These are phyloP conservation scores for Neurospora sp. DNA, from an alignment of 495 filamentous ascomycete species.

Conservation along the genomic window DNA sequence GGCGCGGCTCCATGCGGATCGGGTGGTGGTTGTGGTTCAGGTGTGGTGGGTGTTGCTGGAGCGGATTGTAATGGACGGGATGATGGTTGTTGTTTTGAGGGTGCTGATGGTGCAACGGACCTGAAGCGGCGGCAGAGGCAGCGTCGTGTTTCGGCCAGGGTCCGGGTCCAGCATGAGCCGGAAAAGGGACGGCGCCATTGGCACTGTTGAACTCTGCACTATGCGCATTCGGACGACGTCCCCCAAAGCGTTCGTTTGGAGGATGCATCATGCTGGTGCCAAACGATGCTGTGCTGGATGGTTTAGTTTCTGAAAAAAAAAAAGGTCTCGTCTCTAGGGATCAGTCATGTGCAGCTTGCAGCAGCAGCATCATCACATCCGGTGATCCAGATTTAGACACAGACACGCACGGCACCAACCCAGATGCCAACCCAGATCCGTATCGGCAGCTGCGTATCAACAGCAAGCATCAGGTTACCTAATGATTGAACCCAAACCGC, in stretches of 20 bases:
- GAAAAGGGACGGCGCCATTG: constrained; percentile 1
- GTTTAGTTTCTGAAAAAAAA: not conserved
- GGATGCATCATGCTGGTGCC: not conserved
- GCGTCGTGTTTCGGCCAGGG: constrained; percentile 23
- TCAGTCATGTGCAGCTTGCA: not conserved
- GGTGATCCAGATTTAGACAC: not conserved
- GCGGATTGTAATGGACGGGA: constrained; percentile 15
- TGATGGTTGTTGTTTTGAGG: constrained; percentile 6
- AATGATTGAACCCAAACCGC: not conserved
- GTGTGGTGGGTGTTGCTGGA: constrained; percentile 8
- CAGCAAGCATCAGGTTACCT: not conserved
- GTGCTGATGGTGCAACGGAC: constrained; percentile 14
- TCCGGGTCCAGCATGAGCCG: constrained; percentile 2
- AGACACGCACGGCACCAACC: not conserved
- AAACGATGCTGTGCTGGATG: not conserved
- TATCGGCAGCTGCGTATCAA: not conserved
- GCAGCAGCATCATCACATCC: not conserved
- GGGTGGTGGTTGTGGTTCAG: not conserved
- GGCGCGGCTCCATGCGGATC: not conserved
- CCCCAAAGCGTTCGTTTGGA: not conserved
- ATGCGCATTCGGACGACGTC: not conserved
- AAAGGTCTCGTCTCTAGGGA: not conserved
- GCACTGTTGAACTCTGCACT: not conserved
- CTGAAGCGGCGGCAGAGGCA: constrained; percentile 3
- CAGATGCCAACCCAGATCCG: not conserved